Evolutionary conservation across 192 early-diverging fungal genomes (phyloP).

Genomic region (Coemansia sp.): DNA sequence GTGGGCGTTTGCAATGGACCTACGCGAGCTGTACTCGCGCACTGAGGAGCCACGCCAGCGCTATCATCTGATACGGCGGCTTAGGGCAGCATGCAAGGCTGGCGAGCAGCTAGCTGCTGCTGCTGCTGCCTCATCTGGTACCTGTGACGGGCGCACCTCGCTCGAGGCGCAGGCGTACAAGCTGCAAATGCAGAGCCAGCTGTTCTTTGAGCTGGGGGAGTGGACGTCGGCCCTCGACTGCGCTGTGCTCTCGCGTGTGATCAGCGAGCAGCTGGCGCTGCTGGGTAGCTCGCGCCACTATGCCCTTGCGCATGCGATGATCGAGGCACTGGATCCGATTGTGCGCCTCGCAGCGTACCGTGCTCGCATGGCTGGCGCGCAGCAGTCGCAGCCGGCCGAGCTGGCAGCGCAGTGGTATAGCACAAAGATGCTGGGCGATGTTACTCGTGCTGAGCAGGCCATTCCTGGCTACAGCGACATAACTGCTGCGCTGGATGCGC

Average conservation of each 20-base stretch:
- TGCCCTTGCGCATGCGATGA: conserved; percentile 33
- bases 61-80: conserved; percentile 47
- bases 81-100: conserved; percentile 40
- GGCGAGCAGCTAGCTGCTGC: conserved; percentile 26
- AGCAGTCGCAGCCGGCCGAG: conserved; percentile 28
- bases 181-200: conserved; percentile 45
- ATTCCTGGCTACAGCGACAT: conserved; percentile 20
- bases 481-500: conserved; percentile 14
- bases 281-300: conserved; percentile 34
- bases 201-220: conserved; percentile 44
- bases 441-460: conserved; percentile 10
- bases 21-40: conserved; percentile 48
- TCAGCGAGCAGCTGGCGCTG: conserved; percentile 31
- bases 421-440: conserved; percentile 14
- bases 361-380: conserved; percentile 36
- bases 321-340: conserved; percentile 42
- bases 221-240: conserved; percentile 49
- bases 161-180: conserved; percentile 39
- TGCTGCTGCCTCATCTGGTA: background rate
- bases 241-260: conserved; percentile 29
- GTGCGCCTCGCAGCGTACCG: conserved; percentile 52
- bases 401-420: conserved; percentile 45
- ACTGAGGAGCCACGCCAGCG: conserved; percentile 56
- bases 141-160: conserved; percentile 33
- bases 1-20: conserved; percentile 56